A percentile compares a stretch with the other conserved stretches of the same genome.
Evolutionary conservation across 495 filamentous ascomycete species (phyloP).

Genomic region (Physcia stellaris): DNA sequence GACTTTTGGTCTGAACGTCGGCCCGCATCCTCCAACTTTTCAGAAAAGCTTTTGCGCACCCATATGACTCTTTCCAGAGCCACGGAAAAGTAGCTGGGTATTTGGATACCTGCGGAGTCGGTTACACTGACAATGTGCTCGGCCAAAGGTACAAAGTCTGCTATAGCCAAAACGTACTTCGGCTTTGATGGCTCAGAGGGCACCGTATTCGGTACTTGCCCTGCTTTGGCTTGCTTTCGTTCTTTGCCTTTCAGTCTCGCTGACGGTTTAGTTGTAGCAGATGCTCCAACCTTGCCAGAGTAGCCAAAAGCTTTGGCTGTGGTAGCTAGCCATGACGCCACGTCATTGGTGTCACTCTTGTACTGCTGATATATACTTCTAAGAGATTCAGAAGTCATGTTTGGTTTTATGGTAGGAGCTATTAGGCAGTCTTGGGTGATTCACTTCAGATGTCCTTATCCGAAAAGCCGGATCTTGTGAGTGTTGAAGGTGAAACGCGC

Average conservation of each 20-base stretch:
- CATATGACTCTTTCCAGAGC: conserved; percentile 2
- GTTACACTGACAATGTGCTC: conserved; percentile 17
- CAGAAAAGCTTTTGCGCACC: neutral
- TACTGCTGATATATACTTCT: conserved; percentile 30
- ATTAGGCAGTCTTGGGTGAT: too few species aligned
- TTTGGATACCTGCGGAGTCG: conserved; percentile 9
- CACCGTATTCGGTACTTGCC: neutral
- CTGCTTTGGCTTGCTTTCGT: conserved; percentile 2
- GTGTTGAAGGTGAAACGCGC: too few species aligned
- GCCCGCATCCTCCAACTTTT: neutral
- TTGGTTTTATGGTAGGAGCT: too few species aligned
- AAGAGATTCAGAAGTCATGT: conserved; percentile 13
- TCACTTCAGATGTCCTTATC: too few species aligned
- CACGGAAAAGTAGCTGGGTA: conserved; percentile 10
- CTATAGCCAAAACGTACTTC: conserved; percentile 22
- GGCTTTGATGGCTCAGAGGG: neutral
- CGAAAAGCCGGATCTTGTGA: too few species aligned
- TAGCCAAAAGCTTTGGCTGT: conserved; percentile 19
- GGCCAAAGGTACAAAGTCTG: conserved; percentile 23
- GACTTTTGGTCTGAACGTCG: neutral
- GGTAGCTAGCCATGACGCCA: conserved; percentile 34
- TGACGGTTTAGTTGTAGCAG: neutral
- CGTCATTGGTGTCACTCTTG: conserved; percentile 30
- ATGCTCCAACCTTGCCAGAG: neutral
- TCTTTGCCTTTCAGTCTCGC: conserved; percentile 4